phyloP scores from a whole-genome alignment of 768 basidiomycete genomes.

The Astraeus odoratus region DNA sequence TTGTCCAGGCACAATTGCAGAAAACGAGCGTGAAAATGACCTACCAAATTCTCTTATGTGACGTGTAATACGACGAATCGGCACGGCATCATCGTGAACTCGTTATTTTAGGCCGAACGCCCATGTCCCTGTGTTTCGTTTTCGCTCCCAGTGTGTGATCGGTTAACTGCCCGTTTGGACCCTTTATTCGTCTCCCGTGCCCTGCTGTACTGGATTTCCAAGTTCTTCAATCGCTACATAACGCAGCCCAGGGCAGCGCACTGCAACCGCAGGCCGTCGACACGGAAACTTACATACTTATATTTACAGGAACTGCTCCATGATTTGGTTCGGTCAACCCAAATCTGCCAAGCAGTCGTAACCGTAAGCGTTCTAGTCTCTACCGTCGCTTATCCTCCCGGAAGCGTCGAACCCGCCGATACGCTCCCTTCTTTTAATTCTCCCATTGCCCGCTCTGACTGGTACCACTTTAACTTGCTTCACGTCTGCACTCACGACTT shows the following conservation, averaged over 20 bases:
- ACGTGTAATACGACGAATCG: too few species aligned
- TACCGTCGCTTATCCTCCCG: slow-evolving; percentile 1
- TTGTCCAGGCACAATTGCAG: too few species aligned
- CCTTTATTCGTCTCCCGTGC: not conserved
- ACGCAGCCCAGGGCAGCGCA: too few species aligned
- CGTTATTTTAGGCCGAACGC: not conserved
- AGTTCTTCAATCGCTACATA: too few species aligned
- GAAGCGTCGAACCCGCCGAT: slow-evolving; percentile 8
- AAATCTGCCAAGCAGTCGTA: too few species aligned
- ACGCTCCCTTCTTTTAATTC: slow-evolving; percentile 7
- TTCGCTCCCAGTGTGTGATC: not conserved
- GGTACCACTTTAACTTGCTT: slow-evolving; percentile 5
- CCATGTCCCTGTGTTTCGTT: not conserved
- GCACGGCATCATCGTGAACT: too few species aligned
- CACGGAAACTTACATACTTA: not conserved
- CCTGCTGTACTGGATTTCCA: not conserved
- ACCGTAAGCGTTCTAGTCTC: slow-evolving; percentile 5
- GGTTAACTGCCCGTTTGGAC: not conserved
- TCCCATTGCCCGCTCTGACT: not conserved
- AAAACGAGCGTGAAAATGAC: too few species aligned
- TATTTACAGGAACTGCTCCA: not conserved
- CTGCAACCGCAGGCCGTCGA: slow-evolving; percentile 2
- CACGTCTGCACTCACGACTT: slow-evolving; percentile 15
- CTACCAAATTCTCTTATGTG: too few species aligned
- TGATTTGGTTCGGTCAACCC: slow-evolving; percentile 6